phyloP scores from a whole-genome alignment of 2,329 filamentous ascomycete genomes.

The Stemphylium beticola region DNA sequence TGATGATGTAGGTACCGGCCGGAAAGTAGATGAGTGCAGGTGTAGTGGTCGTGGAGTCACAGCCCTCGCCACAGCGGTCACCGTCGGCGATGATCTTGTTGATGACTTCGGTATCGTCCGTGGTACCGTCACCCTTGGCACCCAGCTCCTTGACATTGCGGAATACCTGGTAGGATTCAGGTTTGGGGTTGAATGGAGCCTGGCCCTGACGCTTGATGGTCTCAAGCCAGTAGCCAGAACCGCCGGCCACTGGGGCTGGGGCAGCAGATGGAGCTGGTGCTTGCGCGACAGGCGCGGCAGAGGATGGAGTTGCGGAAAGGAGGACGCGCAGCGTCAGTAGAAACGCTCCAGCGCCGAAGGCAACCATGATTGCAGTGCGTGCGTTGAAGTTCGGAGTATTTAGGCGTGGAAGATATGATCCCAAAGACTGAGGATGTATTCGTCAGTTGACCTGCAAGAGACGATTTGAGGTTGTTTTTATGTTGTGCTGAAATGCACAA shows the following conservation, averaged over 20 bases:
- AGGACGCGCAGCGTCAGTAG: constrained; percentile 47
- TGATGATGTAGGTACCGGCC: constrained; percentile 82
- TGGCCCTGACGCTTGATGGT: constrained; percentile 72
- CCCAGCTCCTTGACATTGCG: constrained; percentile 57
- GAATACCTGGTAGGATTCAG: constrained; percentile 66
- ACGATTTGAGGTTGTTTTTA: constrained; percentile 24
- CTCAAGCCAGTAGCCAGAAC: constrained; percentile 71
- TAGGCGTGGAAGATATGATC: constrained; percentile 22
- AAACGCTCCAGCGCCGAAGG: constrained; percentile 46
- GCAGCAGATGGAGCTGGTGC: constrained; percentile 12
- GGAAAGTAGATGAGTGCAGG: constrained; percentile 94
- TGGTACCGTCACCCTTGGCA: constrained; percentile 64
- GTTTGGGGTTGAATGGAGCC: constrained; percentile 65
- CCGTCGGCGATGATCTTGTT: constrained; percentile 82
- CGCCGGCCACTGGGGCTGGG: constrained; percentile 27
- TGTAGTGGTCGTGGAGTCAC: constrained; percentile 81
- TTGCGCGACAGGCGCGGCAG: constrained; percentile 40
- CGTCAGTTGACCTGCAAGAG: constrained; percentile 41
- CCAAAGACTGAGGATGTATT: constrained; percentile 27
- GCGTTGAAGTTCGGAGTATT: constrained; percentile 22
- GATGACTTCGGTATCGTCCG: constrained; percentile 89
- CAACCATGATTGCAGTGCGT: constrained; percentile 46
- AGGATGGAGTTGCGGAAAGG: constrained; percentile 37
- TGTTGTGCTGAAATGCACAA: constrained; percentile 15
- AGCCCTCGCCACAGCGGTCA: constrained; percentile 77